Evolutionary conservation across 2,329 filamentous ascomycete species (phyloP).

Genomic region (Biscogniauxia mediterranea): DNA sequence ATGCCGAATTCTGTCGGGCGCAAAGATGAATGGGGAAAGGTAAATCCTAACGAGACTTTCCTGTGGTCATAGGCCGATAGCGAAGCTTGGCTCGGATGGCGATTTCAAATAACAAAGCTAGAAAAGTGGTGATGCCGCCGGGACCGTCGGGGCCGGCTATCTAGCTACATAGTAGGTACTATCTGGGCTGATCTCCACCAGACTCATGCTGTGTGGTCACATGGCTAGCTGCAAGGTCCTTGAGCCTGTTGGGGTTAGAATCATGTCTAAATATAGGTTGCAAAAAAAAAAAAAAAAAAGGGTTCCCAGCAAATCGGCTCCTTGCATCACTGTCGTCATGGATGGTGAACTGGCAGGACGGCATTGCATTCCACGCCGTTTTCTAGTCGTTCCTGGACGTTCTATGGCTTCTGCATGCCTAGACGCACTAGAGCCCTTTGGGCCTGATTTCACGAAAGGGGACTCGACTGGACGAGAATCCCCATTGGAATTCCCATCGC

Average conservation of each 20-base stretch:
- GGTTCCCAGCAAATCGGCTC: constrained; percentile 17
- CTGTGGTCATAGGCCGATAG: neutral
- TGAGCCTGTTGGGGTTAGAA: neutral
- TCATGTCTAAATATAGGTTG: constrained; percentile 17
- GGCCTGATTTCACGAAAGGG: neutral
- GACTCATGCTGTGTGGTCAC: neutral
- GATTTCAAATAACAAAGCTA: neutral
- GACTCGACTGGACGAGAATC: neutral
- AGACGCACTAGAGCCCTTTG: neutral
- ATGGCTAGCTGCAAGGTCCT: neutral
- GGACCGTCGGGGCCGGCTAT: neutral
- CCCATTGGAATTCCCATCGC: neutral
- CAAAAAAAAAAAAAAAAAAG: neutral
- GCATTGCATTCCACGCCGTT: constrained; percentile 1
- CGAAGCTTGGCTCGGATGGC: neutral
- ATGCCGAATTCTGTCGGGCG: neutral
- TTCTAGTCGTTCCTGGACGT: constrained; percentile 2
- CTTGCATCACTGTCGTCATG: constrained; percentile 7
- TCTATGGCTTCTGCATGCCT: neutral
- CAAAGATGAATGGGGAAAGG: neutral
- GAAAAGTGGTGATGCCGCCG: neutral
- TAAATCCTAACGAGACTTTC: neutral
- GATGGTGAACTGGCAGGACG: neutral
- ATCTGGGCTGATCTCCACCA: neutral
- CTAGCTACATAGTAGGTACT: neutral